phyloP scores from a whole-genome alignment of 2,329 filamentous ascomycete species.

The Westerdykella aurantiaca region DNA sequence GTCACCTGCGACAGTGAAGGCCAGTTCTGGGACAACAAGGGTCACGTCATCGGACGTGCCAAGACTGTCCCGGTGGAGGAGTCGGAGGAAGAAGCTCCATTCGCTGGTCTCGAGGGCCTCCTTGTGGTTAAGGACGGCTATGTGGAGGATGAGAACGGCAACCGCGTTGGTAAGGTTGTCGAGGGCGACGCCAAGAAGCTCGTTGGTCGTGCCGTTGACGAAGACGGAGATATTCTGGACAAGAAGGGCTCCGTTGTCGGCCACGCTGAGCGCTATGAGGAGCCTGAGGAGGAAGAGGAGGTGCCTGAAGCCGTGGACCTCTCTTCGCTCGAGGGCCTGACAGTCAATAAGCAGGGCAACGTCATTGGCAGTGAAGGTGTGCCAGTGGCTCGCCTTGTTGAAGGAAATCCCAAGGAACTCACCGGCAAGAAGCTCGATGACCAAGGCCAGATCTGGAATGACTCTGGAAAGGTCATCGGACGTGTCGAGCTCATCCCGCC shows the following conservation, averaged over 20 bases:
- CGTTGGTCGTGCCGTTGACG: conserved; percentile 46
- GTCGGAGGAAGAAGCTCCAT: conserved; percentile 44
- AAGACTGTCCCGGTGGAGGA: conserved; percentile 45
- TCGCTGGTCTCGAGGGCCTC: conserved; percentile 48
- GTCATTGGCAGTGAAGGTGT: conserved; percentile 48
- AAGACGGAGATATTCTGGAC: conserved; percentile 50
- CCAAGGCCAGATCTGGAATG: conserved; percentile 65
- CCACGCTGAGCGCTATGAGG: conserved; percentile 53
- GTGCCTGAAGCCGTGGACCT: conserved; percentile 42
- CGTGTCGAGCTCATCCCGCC: conserved; percentile 62
- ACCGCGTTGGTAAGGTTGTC: conserved; percentile 45
- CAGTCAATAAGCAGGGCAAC: conserved; percentile 47
- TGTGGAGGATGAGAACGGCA: conserved; percentile 48
- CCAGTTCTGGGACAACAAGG: conserved; percentile 51
- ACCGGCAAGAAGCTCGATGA: conserved; percentile 66
- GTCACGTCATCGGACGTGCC: conserved; percentile 47
- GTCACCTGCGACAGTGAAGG: conserved; percentile 43
- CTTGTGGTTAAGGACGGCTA: conserved; percentile 46
- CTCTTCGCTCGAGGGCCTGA: conserved; percentile 43
- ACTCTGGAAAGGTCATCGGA: conserved; percentile 65
- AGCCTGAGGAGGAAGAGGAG: conserved; percentile 56
- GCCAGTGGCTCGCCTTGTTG: conserved; percentile 58
- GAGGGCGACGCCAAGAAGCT: conserved; percentile 50
- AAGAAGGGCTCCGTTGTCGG: conserved; percentile 50
- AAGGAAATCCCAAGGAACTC: conserved; percentile 60